These are phyloP conservation scores for Punica granatum DNA, from an alignment of 345 rosid genomes.

Conservation along the genomic window DNA sequence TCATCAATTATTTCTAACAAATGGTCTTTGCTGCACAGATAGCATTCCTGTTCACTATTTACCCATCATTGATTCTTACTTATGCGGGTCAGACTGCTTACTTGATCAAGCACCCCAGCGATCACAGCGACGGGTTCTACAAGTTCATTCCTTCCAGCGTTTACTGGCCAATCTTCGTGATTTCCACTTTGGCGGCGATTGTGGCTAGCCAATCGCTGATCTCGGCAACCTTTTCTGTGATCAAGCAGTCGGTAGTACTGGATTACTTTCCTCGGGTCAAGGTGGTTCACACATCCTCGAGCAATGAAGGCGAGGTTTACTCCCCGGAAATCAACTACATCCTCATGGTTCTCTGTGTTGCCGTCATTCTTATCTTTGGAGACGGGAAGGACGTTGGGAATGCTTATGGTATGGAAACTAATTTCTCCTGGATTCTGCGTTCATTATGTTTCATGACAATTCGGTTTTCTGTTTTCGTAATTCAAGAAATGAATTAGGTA, in stretches of 20 bases:
- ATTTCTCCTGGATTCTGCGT: neutral
- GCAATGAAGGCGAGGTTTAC: slow-evolving; percentile 78
- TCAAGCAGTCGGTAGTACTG: slow-evolving; percentile 84
- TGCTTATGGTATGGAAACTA: slow-evolving; percentile 52
- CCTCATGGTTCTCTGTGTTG: slow-evolving; percentile 76
- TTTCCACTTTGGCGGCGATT: slow-evolving; percentile 65
- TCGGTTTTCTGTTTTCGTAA: neutral
- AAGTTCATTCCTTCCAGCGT: slow-evolving; percentile 60
- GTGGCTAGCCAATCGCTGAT: slow-evolving; percentile 89
- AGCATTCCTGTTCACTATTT: slow-evolving; percentile 62
- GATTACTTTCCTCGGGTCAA: slow-evolving; percentile 87
- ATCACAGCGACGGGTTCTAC: slow-evolving; percentile 67
- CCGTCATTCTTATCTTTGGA: slow-evolving; percentile 70
- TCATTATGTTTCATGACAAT: neutral
- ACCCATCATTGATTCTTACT: slow-evolving; percentile 78
- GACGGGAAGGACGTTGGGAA: slow-evolving; percentile 78
- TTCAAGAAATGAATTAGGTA: neutral
- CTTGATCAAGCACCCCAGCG: slow-evolving; percentile 53
- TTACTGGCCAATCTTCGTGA: slow-evolving; percentile 80
- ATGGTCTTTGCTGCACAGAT: slow-evolving; percentile 31
- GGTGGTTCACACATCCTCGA: slow-evolving; percentile 76
- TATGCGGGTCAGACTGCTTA: slow-evolving; percentile 91
- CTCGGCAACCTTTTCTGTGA: slow-evolving; percentile 81
- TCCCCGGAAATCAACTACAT: slow-evolving; percentile 86
- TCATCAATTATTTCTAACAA: slow-evolving; percentile 5